These are phyloP conservation scores for Candida pseudocylindracea DNA, from an alignment of 1,139 yeast species.

Conservation along the genomic window DNA sequence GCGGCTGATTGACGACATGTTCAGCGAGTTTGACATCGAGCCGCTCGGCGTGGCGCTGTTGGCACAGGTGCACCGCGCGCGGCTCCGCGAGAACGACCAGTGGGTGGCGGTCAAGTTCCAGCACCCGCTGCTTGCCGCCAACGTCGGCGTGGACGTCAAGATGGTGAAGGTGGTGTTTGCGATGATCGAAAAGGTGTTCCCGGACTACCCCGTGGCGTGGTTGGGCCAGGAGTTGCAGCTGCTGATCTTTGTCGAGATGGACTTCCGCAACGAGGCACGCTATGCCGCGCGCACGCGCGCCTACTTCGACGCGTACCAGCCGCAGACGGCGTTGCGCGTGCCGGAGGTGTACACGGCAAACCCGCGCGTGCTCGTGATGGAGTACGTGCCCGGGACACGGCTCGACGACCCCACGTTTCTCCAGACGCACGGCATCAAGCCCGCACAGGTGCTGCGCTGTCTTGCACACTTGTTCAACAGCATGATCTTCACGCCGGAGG, in stretches of 20 bases:
- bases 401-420: conserved; percentile 56
- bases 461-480: conserved; percentile 78
- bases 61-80: conserved; percentile 87
- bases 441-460: conserved; percentile 67
- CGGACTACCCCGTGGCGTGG: conserved; percentile 89
- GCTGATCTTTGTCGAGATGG: conserved; percentile 73
- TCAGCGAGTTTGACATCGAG: conserved; percentile 36
- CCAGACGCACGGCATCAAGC: conserved; percentile 36
- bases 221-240: conserved; percentile 75
- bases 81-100: conserved; percentile 31
- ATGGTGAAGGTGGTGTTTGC: conserved; percentile 60
- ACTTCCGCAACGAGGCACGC: conserved; percentile 68
- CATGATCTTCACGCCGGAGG: conserved; percentile 88
- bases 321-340: conserved; percentile 52
- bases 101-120: conserved; percentile 88
- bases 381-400: conserved; percentile 61
- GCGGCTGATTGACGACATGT: conserved; percentile 34
- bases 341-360: conserved; percentile 53
- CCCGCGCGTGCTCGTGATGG: conserved; percentile 69
- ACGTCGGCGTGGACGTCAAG: conserved; percentile 74
- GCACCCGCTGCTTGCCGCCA: conserved; percentile 73
- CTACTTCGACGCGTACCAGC: conserved; percentile 35
- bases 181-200: conserved; percentile 59
- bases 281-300: conserved; percentile 51
- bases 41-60: conserved; percentile 94